A percentile compares a stretch with the other conserved stretches of the same genome.
Evolutionary conservation across 768 basidiomycete species (phyloP).

Genomic region (Russula emetica): DNA sequence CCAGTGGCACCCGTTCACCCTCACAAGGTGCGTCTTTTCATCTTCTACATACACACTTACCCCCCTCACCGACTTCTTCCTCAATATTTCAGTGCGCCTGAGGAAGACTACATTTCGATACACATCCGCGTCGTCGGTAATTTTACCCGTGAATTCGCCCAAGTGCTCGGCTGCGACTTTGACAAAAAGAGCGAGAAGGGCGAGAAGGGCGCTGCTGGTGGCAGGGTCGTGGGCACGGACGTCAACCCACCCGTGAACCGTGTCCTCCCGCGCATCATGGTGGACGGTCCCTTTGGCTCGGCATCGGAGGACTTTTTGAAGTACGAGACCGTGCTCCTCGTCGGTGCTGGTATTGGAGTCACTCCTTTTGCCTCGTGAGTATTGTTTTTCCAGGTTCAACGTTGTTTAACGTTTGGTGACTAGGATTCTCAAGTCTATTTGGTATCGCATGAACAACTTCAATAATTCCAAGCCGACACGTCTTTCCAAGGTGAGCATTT

Average conservation of each 20-base stretch:
- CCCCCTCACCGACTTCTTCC: slow-evolving; percentile 3
- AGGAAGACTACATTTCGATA: slow-evolving; percentile 92
- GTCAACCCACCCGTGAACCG: slow-evolving; percentile 60
- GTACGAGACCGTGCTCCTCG: slow-evolving; percentile 82
- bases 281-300: slow-evolving; percentile 92
- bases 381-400: slow-evolving; percentile 7
- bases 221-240: slow-evolving; percentile 57
- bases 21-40: slow-evolving; percentile 57
- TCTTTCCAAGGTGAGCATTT: slow-evolving; percentile 64
- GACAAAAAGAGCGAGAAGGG: slow-evolving; percentile 43
- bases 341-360: slow-evolving; percentile 94
- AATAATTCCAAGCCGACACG: slow-evolving; percentile 69
- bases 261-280: slow-evolving; percentile 86
- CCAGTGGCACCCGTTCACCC: slow-evolving; percentile 97
- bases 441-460: slow-evolving; percentile 95
- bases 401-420: neutral
- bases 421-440: slow-evolving; percentile 84
- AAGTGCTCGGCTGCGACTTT: slow-evolving; percentile 81
- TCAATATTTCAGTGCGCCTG: slow-evolving; percentile 60
- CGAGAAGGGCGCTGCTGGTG: slow-evolving; percentile 38
- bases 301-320: slow-evolving; percentile 90
- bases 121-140: slow-evolving; percentile 93
- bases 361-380: slow-evolving; percentile 93
- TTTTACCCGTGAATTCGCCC: slow-evolving; percentile 79
- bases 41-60: neutral